These are phyloP conservation scores for Helminthosporium solani DNA, from an alignment of 2,329 filamentous ascomycete species.

Conservation along the genomic window DNA sequence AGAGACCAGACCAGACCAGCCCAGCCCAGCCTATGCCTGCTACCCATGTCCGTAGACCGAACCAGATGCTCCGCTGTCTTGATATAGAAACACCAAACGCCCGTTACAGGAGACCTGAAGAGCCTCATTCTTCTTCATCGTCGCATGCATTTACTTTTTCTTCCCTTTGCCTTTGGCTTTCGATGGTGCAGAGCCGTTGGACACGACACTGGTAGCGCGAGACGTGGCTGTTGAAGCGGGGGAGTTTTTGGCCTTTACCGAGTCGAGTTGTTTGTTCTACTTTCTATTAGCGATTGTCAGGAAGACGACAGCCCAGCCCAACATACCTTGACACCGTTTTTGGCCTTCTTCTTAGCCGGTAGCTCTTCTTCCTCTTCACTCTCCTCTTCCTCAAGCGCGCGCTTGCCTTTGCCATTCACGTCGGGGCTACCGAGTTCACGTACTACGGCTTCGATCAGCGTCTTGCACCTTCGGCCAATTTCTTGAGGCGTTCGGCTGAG, in stretches of 20 bases:
- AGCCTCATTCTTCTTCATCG: neutral
- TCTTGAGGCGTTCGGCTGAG: constrained; percentile 90
- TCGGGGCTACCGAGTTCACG: constrained; percentile 79
- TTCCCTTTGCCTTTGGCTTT: constrained; percentile 50
- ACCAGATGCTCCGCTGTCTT: neutral
- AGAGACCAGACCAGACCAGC: neutral
- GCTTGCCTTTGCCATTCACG: constrained; percentile 65
- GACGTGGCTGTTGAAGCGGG: constrained; percentile 75
- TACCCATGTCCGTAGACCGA: neutral
- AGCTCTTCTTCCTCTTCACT: constrained; percentile 76
- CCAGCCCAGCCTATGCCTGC: constrained; percentile 4
- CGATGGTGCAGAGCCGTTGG: constrained; percentile 61
- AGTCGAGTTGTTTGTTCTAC: constrained; percentile 92
- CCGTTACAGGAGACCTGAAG: neutral
- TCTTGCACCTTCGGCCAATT: constrained; percentile 88
- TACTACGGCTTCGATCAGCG: constrained; percentile 88
- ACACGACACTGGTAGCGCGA: constrained; percentile 83
- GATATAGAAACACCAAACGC: constrained; percentile 8
- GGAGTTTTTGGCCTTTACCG: constrained; percentile 75
- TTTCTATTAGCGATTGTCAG: neutral
- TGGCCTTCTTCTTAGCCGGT: constrained; percentile 92
- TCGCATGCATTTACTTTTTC: constrained; percentile 44
- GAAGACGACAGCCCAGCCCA: neutral
- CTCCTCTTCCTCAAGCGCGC: constrained; percentile 79
- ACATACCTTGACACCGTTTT: constrained; percentile 83